A percentile compares a stretch with the other conserved stretches of the same genome.
Conservation (phyloP, 169 alveolate genomes). For the Plasmodium relictum region DNA sequence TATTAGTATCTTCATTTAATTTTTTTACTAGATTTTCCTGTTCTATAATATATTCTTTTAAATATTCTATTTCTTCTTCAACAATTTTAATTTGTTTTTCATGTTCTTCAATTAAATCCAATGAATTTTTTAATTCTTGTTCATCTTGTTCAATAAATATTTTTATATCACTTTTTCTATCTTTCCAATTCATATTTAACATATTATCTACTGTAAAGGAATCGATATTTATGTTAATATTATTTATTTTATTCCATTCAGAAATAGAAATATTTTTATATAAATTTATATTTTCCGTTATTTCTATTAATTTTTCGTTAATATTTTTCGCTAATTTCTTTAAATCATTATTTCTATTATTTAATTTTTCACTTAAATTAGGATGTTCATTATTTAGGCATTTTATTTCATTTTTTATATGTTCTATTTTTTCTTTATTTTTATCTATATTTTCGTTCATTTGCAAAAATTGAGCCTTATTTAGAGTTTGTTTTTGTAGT, state of each 20-base stretch:
- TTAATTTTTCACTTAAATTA: slow-evolving; percentile 53
- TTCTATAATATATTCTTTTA: slow-evolving; percentile 23
- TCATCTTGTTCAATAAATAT: slow-evolving; percentile 51
- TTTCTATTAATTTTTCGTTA: slow-evolving; percentile 50
- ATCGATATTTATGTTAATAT: slow-evolving; percentile 42
- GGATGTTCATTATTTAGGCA: slow-evolving; percentile 64
- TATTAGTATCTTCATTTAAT: slow-evolving; percentile 35
- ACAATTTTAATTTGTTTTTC: slow-evolving; percentile 34
- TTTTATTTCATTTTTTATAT: slow-evolving; percentile 64
- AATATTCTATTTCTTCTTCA: slow-evolving; percentile 21
- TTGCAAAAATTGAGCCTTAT: slow-evolving; percentile 70
- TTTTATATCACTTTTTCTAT: slow-evolving; percentile 31
- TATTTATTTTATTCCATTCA: slow-evolving; percentile 41
- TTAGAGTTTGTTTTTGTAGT: slow-evolving; percentile 68
- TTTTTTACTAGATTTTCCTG: slow-evolving; percentile 13
- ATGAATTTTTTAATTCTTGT: slow-evolving; percentile 39
- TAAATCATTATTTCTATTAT: slow-evolving; percentile 49
- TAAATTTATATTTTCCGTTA: slow-evolving; percentile 30
- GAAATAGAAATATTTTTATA: slow-evolving; percentile 47
- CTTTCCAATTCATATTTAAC: slow-evolving; percentile 64
- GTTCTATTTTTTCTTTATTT: slow-evolving; percentile 73
- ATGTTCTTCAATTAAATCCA: slow-evolving; percentile 36
- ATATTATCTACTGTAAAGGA: slow-evolving; percentile 47
- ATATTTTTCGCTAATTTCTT: slow-evolving; percentile 73
- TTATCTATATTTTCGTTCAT: slow-evolving; percentile 73